These are phyloP conservation scores for Flaveria ramosissima DNA, from an alignment of 129 eudicot species.

Conservation along the genomic window DNA sequence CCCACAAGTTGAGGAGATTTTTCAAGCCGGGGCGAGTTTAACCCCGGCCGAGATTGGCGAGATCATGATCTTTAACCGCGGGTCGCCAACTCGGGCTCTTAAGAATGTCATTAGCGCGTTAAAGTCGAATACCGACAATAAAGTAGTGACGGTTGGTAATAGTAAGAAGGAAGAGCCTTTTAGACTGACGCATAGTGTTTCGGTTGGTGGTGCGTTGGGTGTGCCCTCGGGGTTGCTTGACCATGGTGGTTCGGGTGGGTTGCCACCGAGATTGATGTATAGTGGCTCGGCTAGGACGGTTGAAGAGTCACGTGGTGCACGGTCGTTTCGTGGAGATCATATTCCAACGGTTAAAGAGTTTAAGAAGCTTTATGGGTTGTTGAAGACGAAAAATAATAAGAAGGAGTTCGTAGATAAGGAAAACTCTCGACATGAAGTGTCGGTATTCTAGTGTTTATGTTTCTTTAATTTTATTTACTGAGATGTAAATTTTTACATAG, in stretches of 20 bases:
- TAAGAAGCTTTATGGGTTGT: conserved; percentile 50
- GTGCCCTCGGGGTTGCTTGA: conserved; percentile 38
- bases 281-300: conserved; percentile 46
- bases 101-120: conserved; percentile 62
- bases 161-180: conserved; percentile 16
- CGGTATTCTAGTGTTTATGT: conserved; percentile 5
- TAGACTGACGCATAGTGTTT: conserved; percentile 36
- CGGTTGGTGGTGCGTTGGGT: conserved; percentile 41
- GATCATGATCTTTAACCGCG: conserved; percentile 78
- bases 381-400: conserved; percentile 45
- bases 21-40: conserved; percentile 64
- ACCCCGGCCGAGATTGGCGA: conserved; percentile 94
- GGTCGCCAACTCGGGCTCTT: conserved; percentile 77
- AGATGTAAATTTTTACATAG: conserved; percentile 21
- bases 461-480: not conserved
- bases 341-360: conserved; percentile 48
- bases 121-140: conserved; percentile 38
- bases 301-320: conserved; percentile 45
- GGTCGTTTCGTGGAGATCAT: conserved; percentile 41
- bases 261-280: conserved; percentile 31
- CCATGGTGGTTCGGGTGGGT: conserved; percentile 27
- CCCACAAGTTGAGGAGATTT: conserved; percentile 87
- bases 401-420: conserved; percentile 45
- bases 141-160: not conserved
- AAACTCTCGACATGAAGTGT: conserved; percentile 41